Base-by-base conservation (phyloP, 2,329 filamentous ascomycete species). In the Claviceps paspali region DNA sequence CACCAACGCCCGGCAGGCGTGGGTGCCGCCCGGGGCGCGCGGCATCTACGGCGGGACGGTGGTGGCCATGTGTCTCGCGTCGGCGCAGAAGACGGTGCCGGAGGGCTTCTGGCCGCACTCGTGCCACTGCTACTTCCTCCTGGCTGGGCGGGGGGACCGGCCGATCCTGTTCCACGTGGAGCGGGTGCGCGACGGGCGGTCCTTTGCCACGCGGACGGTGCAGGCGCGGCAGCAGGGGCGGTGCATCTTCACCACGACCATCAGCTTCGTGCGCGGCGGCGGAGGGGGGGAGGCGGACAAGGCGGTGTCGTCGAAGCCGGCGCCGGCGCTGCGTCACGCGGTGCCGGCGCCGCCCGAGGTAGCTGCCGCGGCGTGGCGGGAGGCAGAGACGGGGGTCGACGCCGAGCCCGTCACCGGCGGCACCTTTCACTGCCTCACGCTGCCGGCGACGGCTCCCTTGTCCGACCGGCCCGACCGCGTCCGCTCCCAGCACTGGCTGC, bases 61-160 rank as follows among this genome's bases (percentile, higher is more conserved):
- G 27, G 95, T 98, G 48, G 87, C 88, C 33, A 88, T 96, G 67
- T 87, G 74, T 51, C 78, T 95, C 19, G 73, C 82, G 32, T 85
- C 91, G 2, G 91, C 85, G 18, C 86, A 94, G 58, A 75, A 77
- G 52, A 98, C 91, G 7, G 83, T 98, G 2, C 79, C 81, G 0
- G 57, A 66, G 19, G 68, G 82, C 54, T 95, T 94, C 60, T 73
- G 78, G 41, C 76, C 91, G 35, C 91, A 98, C 66, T 88, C 81
- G 53, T 95, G 93, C 82, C 91, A 98, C 70, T 96, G 91, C 72
- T 98, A 96, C 66, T 98, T 98, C 59, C 78, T 98, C 24, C 76
- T 96, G 2, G 87, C 88, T 4, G 91, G 91, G 21, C 82, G 88
- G 52, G 70, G 76, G 10, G 75, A 81, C 42, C 79, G 91, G 14